A percentile compares a stretch with the other conserved stretches of the same genome.
phyloP scores from a whole-genome alignment of 164 flowering plant genomes.

The Buxus sempervirens region DNA sequence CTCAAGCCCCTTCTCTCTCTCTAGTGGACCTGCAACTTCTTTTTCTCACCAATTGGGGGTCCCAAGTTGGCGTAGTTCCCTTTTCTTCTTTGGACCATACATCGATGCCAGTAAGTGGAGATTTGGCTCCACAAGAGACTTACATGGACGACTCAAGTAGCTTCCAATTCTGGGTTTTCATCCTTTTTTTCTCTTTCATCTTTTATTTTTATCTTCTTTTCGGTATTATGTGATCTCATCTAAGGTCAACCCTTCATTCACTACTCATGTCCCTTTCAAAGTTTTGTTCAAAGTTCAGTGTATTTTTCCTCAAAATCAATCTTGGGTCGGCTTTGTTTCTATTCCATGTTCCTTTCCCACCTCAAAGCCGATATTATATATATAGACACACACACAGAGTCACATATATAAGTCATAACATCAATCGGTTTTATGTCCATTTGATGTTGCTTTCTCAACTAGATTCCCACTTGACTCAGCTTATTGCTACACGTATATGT shows the following conservation, averaged over 20 bases:
- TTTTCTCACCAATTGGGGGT: slow-evolving; percentile 3
- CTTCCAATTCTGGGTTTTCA: slow-evolving; percentile 18
- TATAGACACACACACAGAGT: too few relatives aligned
- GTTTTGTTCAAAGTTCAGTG: slow-evolving; percentile 12
- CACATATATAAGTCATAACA: too few relatives aligned
- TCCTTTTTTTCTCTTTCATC: slow-evolving; percentile 9
- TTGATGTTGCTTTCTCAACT: too few relatives aligned
- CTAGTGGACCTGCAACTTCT: slow-evolving; percentile 17
- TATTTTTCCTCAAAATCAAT: neutral
- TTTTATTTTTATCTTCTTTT: slow-evolving; percentile 11
- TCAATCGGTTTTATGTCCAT: too few relatives aligned
- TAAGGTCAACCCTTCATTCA: slow-evolving; percentile 43
- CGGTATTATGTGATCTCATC: slow-evolving; percentile 5
- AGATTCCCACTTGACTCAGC: too few relatives aligned
- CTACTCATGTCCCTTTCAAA: slow-evolving; percentile 33
- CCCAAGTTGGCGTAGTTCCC: slow-evolving; percentile 12
- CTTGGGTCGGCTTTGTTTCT: too few relatives aligned
- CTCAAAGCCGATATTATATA: slow-evolving; percentile 9
- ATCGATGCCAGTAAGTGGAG: slow-evolving; percentile 23
- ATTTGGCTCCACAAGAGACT: slow-evolving; percentile 34
- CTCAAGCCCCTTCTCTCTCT: slow-evolving; percentile 25
- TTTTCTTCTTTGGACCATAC: slow-evolving; percentile 20
- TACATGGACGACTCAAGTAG: slow-evolving; percentile 20
- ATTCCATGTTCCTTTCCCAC: too few relatives aligned
- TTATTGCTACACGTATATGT: too few relatives aligned